Evolutionary conservation across 768 basidiomycete genomes (phyloP).

Genomic region (Neoboletus subvelutipes): DNA sequence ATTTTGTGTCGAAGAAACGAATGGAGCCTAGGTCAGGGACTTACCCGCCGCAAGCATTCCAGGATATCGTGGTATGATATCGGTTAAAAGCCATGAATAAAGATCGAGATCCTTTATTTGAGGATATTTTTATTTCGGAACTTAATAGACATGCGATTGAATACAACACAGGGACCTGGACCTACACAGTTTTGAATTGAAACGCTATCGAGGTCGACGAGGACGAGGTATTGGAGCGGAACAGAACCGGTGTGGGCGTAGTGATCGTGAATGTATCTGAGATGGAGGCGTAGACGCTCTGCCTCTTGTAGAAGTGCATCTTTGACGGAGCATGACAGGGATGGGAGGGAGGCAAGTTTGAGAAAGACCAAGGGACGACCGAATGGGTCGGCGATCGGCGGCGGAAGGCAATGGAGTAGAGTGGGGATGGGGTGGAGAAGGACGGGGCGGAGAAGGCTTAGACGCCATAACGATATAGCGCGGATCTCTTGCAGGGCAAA

Average conservation of each 20-base stretch:
- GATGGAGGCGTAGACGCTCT: conserved; percentile 58
- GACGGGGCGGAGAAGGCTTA: conserved; percentile 37
- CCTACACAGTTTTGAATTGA: conserved; percentile 60
- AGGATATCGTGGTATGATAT: conserved; percentile 69
- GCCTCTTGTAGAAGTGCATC: conserved; percentile 46
- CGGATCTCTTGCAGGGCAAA: conserved; percentile 61
- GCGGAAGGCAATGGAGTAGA: conserved; percentile 55
- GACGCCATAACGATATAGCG: conserved; percentile 57
- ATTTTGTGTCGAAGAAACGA: conserved; percentile 1
- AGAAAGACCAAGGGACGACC: conserved; percentile 65
- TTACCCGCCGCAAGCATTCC: conserved; percentile 74
- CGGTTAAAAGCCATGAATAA: conserved; percentile 61
- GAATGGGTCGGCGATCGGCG: conserved; percentile 53
- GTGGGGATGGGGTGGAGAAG: conserved; percentile 30
- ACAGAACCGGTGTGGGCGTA: conserved; percentile 32
- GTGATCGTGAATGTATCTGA: conserved; percentile 47
- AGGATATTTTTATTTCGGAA: conserved; percentile 7
- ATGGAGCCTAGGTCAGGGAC: conserved; percentile 7
- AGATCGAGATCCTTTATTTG: conserved; percentile 54
- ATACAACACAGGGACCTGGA: conserved; percentile 8
- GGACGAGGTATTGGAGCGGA: conserved; percentile 62
- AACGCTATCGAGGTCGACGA: conserved; percentile 62
- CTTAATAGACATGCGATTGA: conserved; percentile 4
- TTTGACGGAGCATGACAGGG: conserved; percentile 40
- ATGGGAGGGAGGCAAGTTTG: conserved; percentile 43